These are phyloP conservation scores for Kodamaea kaohsiungensis DNA, from an alignment of 805 yeast genomes.

Conservation along the genomic window DNA sequence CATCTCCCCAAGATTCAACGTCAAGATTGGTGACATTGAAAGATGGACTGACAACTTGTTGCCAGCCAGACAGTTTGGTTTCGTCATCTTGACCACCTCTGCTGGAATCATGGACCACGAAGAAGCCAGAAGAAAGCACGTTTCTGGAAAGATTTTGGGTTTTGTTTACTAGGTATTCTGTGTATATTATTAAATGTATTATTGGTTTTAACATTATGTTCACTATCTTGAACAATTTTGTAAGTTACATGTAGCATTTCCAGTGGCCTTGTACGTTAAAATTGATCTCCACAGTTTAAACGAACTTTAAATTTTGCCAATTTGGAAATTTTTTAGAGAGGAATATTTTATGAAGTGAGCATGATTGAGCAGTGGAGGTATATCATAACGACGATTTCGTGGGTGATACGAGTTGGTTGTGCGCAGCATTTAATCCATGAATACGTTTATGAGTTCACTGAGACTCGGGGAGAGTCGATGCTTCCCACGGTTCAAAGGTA, in stretches of 20 bases:
- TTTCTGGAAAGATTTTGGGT: constrained; percentile 29
- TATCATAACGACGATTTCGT: constrained; percentile 39
- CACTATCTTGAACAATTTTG: too few relatives aligned
- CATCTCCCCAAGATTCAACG: constrained; percentile 29
- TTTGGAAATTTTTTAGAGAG: neutral
- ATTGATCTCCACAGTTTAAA: constrained; percentile 1
- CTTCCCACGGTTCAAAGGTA: constrained; percentile 78
- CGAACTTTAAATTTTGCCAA: neutral
- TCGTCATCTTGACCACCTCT: constrained; percentile 28
- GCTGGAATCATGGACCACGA: constrained; percentile 32
- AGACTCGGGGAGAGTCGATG: constrained; percentile 93
- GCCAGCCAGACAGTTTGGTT: constrained; percentile 30
- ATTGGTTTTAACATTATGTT: neutral
- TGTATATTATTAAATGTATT: neutral
- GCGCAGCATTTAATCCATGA: constrained; percentile 65
- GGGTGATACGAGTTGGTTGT: constrained; percentile 62
- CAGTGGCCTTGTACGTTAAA: too few relatives aligned
- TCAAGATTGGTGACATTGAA: constrained; percentile 26
- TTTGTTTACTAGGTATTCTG: constrained; percentile 20
- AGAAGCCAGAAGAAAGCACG: constrained; percentile 32
- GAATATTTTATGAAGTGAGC: neutral
- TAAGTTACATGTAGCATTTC: neutral
- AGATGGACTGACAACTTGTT: constrained; percentile 31
- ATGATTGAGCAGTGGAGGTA: constrained; percentile 23
- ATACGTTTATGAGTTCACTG: constrained; percentile 70